Percentiles rank a stretch among this genome's conserved stretches.
These are phyloP conservation scores for Fusarium buxicola DNA, from an alignment of 2,329 filamentous ascomycete species.

Conservation along the genomic window DNA sequence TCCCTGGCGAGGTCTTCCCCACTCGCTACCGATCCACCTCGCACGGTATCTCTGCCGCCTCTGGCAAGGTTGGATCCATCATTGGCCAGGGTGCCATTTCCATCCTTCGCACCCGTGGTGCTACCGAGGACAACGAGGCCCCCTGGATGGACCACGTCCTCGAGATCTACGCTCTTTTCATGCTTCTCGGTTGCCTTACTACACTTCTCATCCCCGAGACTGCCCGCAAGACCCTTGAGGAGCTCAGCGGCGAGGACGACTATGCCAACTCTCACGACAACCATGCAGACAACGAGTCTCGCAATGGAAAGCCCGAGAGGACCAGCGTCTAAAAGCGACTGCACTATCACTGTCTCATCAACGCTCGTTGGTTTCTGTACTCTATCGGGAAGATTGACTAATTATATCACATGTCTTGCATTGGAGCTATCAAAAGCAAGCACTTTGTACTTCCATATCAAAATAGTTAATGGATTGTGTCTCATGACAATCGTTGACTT, in stretches of 20 bases:
- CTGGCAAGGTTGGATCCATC: conserved; percentile 67
- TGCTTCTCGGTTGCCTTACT: conserved; percentile 77
- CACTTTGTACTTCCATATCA: background rate
- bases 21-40: conserved; percentile 68
- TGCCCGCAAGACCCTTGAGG: conserved; percentile 78
- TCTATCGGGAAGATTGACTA: background rate
- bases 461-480: background rate
- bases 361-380: conserved; percentile 2
- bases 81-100: conserved; percentile 69
- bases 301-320: conserved; percentile 26
- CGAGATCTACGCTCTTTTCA: conserved; percentile 80
- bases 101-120: conserved; percentile 62
- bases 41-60: conserved; percentile 67
- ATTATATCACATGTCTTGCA: background rate
- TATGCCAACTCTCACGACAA: conserved; percentile 37
- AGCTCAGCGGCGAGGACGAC: conserved; percentile 59
- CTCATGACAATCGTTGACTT: background rate
- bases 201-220: conserved; percentile 79
- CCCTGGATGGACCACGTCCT: conserved; percentile 85
- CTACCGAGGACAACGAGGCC: conserved; percentile 50
- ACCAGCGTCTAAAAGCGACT: conserved; percentile 29
- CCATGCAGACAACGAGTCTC: conserved; percentile 24
- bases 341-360: background rate
- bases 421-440: background rate
- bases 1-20: conserved; percentile 68